These are phyloP conservation scores for Hemileia vastatrix DNA, from an alignment of 1,284 basidiomycete genomes.

Conservation along the genomic window DNA sequence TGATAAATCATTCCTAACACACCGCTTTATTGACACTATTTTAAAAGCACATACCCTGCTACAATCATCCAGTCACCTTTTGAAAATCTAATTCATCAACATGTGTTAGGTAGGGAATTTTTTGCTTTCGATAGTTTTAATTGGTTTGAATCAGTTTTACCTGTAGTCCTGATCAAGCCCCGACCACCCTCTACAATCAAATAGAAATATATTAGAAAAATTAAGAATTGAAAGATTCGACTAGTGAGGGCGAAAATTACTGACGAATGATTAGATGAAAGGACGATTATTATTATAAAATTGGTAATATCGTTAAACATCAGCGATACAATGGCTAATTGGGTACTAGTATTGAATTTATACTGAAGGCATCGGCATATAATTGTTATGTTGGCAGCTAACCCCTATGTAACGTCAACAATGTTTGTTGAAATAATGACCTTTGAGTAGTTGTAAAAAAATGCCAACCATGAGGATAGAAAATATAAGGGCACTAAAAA, in stretches of 20 bases:
- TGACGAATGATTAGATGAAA: background rate
- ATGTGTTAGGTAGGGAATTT: background rate
- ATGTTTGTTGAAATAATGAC: too few relatives aligned
- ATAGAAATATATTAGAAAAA: background rate
- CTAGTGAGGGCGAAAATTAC: background rate
- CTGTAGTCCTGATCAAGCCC: background rate
- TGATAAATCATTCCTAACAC: too few relatives aligned
- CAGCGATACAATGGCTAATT: constrained; percentile 15
- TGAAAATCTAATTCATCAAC: background rate
- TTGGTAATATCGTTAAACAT: constrained; percentile 16
- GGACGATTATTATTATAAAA: constrained; percentile 2
- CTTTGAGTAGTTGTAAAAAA: too few relatives aligned
- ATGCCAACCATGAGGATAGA: too few relatives aligned
- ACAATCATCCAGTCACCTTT: constrained; percentile 11
- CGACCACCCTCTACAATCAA: background rate
- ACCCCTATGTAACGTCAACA: too few relatives aligned
- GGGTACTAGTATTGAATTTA: constrained; percentile 10
- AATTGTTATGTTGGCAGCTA: constrained; percentile 9
- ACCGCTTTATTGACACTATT: background rate
- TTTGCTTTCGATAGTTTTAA: background rate
- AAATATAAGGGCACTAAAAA: too few relatives aligned
- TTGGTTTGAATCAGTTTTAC: background rate
- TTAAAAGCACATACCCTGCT: background rate
- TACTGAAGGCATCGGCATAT: constrained; percentile 20
- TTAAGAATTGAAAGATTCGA: background rate